phyloP scores from a whole-genome alignment of 176 grass and related monocot genomes.

The Puya raimondii region DNA sequence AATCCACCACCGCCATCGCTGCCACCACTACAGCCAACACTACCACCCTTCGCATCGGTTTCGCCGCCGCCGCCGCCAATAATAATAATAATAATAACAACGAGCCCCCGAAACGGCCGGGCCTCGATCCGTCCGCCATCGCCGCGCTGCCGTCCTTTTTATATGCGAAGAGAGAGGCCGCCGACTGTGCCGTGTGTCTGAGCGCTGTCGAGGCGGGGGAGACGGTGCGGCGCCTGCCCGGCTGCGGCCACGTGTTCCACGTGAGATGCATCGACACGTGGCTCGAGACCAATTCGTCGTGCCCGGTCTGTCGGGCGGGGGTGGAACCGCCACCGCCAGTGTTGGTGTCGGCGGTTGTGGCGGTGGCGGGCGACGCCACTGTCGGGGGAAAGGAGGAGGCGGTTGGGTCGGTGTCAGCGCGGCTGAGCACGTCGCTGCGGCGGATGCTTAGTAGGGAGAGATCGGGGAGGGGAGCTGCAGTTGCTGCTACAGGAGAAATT shows the following conservation, averaged over 20 bases:
- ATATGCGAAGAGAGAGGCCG: conserved; percentile 13
- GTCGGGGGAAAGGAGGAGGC: conserved; percentile 17
- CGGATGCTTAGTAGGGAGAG: conserved; percentile 49
- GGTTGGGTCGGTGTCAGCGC: conserved; percentile 21
- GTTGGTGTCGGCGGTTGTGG: conserved; percentile 1
- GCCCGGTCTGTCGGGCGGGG: conserved; percentile 40
- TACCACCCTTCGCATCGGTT: too few relatives aligned
- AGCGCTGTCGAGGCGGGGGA: conserved; percentile 33
- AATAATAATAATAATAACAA: too few relatives aligned
- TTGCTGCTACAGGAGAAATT: conserved; percentile 1
- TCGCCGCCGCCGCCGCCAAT: too few relatives aligned
- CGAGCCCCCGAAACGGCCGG: not conserved
- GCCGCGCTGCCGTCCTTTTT: conserved; percentile 30
- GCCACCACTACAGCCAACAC: not conserved
- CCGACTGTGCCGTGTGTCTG: conserved; percentile 57
- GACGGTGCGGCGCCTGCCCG: conserved; percentile 29
- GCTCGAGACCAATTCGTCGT: conserved; percentile 49
- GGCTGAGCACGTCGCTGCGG: conserved; percentile 34
- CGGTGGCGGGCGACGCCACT: conserved; percentile 5
- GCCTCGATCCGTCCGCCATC: conserved; percentile 22
- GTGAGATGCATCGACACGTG: conserved; percentile 42
- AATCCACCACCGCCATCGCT: not conserved
- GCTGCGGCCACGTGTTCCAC: conserved; percentile 48
- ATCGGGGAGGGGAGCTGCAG: conserved; percentile 14
- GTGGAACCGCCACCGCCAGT: conserved; percentile 36